A percentile compares a stretch with the other conserved stretches of the same genome.
phyloP scores from a whole-genome alignment of 2,329 filamentous ascomycete species.

The Chaetomiaceae sp. region DNA sequence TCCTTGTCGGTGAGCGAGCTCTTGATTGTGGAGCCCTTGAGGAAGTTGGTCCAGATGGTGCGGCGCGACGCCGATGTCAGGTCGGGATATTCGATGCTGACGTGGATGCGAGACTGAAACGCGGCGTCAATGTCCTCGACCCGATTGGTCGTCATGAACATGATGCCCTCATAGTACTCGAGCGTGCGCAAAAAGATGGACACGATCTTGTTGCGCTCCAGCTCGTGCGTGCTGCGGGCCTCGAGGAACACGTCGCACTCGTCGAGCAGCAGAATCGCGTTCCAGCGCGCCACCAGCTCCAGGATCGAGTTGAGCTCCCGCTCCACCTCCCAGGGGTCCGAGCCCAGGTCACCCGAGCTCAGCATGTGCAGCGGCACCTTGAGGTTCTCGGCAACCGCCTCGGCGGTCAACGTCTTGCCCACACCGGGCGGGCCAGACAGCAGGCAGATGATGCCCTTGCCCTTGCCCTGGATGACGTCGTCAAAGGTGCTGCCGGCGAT shows the following conservation, averaged over 20 bases:
- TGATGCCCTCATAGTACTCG: conserved; percentile 46
- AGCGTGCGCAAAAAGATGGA: conserved; percentile 40
- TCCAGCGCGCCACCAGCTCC: conserved; percentile 69
- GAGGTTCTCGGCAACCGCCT: conserved; percentile 47
- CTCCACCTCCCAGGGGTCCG: conserved; percentile 61
- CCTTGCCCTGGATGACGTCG: conserved; percentile 51
- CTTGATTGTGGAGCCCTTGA: conserved; percentile 31
- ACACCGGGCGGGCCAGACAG: conserved; percentile 46
- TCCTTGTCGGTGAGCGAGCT: conserved; percentile 31
- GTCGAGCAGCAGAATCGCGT: conserved; percentile 66
- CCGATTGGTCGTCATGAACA: conserved; percentile 48
- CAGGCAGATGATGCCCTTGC: conserved; percentile 47
- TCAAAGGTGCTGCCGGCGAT: conserved; percentile 43
- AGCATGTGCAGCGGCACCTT: conserved; percentile 48
- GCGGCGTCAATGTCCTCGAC: conserved; percentile 43
- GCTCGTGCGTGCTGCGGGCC: conserved; percentile 39
- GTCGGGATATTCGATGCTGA: conserved; percentile 44
- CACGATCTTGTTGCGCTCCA: conserved; percentile 40
- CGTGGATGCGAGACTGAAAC: conserved; percentile 46
- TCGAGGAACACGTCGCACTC: conserved; percentile 49
- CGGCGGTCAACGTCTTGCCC: conserved; percentile 48
- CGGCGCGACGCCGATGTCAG: conserved; percentile 36
- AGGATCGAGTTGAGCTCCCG: conserved; percentile 62
- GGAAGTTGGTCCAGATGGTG: conserved; percentile 39
- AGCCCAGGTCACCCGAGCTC: conserved; percentile 66